Percentiles rank a stretch among this genome's conserved stretches.
Evolutionary conservation across 495 filamentous ascomycete species (phyloP).

Genomic region (Neurospora sp.): DNA sequence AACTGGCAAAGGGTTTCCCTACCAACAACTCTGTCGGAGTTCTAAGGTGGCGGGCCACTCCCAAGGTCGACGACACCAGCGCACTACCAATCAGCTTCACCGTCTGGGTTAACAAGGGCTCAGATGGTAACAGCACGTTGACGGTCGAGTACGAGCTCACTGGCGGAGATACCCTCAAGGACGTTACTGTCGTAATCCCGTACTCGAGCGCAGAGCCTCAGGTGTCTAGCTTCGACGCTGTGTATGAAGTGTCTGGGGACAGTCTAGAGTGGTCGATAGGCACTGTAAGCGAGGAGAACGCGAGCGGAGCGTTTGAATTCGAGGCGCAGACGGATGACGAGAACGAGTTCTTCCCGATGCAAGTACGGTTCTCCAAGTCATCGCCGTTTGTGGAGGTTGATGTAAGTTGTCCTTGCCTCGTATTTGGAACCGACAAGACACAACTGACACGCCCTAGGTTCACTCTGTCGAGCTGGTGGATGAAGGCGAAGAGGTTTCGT

Average conservation of each 20-base stretch:
- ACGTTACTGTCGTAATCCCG: slow-evolving; percentile 80
- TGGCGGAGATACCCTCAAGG: slow-evolving; percentile 59
- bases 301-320: slow-evolving; percentile 83
- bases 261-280: slow-evolving; percentile 89
- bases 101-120: slow-evolving; percentile 86
- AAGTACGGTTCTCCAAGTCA: slow-evolving; percentile 76
- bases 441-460: slow-evolving; percentile 42
- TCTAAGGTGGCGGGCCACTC: slow-evolving; percentile 73
- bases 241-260: slow-evolving; percentile 90
- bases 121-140: slow-evolving; percentile 65
- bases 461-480: slow-evolving; percentile 62
- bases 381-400: slow-evolving; percentile 83
- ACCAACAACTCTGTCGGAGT: slow-evolving; percentile 83
- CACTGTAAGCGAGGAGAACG: slow-evolving; percentile 66
- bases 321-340: slow-evolving; percentile 78
- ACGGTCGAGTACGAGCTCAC: slow-evolving; percentile 92
- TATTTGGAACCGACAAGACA: slow-evolving; percentile 6
- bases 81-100: slow-evolving; percentile 84
- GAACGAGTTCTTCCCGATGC: slow-evolving; percentile 95
- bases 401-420: slow-evolving; percentile 42
- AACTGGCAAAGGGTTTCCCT: slow-evolving; percentile 75
- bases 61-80: slow-evolving; percentile 60
- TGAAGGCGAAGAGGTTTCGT: slow-evolving; percentile 71
- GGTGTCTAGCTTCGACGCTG: slow-evolving; percentile 85
- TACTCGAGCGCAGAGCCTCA: slow-evolving; percentile 72